These are phyloP conservation scores for Macrolepiota albuminosa DNA, from an alignment of 768 basidiomycete species.

Conservation along the genomic window DNA sequence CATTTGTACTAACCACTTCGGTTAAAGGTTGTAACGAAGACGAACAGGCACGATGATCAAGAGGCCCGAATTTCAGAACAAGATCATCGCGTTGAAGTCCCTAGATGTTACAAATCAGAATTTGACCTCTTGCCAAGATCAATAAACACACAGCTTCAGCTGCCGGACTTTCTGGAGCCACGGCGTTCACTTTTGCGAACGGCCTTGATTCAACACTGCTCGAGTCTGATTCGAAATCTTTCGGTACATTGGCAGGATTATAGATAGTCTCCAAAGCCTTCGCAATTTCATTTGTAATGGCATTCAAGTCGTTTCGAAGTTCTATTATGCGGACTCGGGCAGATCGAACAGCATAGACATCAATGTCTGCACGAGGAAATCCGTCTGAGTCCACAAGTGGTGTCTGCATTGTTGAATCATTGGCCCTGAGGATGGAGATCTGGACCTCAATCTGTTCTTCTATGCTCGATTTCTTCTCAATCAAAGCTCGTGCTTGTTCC, in stretches of 20 bases:
- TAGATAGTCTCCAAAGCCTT: constrained; percentile 69
- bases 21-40: constrained; percentile 62
- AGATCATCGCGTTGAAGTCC: constrained; percentile 66
- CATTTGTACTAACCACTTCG: constrained; percentile 65
- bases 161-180: constrained; percentile 81
- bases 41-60: constrained; percentile 51
- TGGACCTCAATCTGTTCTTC: constrained; percentile 68
- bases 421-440: constrained; percentile 55
- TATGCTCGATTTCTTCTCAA: constrained; percentile 65
- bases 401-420: constrained; percentile 60
- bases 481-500: constrained; percentile 59
- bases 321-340: constrained; percentile 78
- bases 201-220: constrained; percentile 27
- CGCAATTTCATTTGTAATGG: constrained; percentile 61
- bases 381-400: constrained; percentile 84
- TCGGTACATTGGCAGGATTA: constrained; percentile 31
- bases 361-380: constrained; percentile 84
- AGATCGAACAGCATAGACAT: constrained; percentile 71
- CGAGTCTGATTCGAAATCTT: constrained; percentile 16
- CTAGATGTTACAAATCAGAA: constrained; percentile 30
- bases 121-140: not conserved
- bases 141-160: constrained; percentile 57
- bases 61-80: constrained; percentile 65
- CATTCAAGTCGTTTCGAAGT: constrained; percentile 72
- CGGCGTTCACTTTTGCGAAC: constrained; percentile 80